phyloP scores from a whole-genome alignment of 164 flowering plant species.

The Vitis vinifera region ASM3070453v1 NC_081808.1:3199001-3199500 shows the following conservation, averaged over 20 bases:
- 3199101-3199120: not conserved
- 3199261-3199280: conserved; percentile 22
- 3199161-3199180: not conserved
- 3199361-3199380: conserved; percentile 30
- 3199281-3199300: conserved; percentile 35
- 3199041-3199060: not conserved
- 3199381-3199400: conserved; percentile 42
- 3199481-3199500: conserved; percentile 54
- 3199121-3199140: not conserved
- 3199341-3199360: conserved; percentile 45
- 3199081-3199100: not conserved
- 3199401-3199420: conserved; percentile 54
- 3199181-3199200: not conserved
- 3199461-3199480: conserved; percentile 30
- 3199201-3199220: not conserved
- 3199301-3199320: conserved; percentile 35
- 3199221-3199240: not conserved
- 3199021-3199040: not conserved
- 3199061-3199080: not conserved
- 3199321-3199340: conserved; percentile 51
- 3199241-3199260: not conserved
- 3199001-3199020: not conserved
- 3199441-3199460: conserved; percentile 52
- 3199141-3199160: not conserved
- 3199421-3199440: conserved; percentile 42